Evolutionary conservation across 2,329 filamentous ascomycete species (phyloP), one percentile per base, ranked within the genome.

Genomic region (Fusarium sp.): DNA sequence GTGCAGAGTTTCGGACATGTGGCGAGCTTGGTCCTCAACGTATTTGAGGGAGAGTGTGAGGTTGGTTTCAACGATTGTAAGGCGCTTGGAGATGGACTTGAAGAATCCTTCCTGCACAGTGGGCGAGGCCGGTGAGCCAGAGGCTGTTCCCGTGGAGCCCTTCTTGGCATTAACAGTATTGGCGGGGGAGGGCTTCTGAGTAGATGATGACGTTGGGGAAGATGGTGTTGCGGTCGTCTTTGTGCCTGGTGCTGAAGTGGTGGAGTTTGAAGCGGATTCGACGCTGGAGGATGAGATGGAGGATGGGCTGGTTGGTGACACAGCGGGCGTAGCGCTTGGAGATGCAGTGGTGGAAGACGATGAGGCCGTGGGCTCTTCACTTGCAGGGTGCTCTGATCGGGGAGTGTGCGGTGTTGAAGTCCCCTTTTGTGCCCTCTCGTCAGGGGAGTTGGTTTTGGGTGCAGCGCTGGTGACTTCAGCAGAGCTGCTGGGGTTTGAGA

Each of bases 91-190:
- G 14, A 98, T 92, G 8, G 95, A 94, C 81, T 98, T 98, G 88
- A 98, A 99, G 83, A 99, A 98, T 4, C 94, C 96, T 81, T 99
- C 96, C 82, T 99, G 96, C 2, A 97, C 96, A 0, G 95, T 95
- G 5, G 96, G 95, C 2, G 91, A 89, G 34, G 80, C 79, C 8
- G 77, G 56, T 8, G 80, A 61, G 11, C 79, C 75, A 14, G 75
- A 75, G 12, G 70, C 58, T 3, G 81, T 79, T n/a, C 76, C 78
- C 30, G 73, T 79, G 24, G 68, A 78, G 52, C 81, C 79, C 39
- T 78, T 72, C 65, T 81, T 82, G 51, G 54, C 62, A 20, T 65
- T 77, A 20, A 69, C 54, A 17, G 67, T 66, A 36, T 64, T 71
- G 12, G 76, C 70, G 4, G 66, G 68, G 7, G 68, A 68, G 34